These are phyloP conservation scores for Cryptosporidium muris DNA, from an alignment of 169 alveolate species.

Conservation along the genomic window DNA sequence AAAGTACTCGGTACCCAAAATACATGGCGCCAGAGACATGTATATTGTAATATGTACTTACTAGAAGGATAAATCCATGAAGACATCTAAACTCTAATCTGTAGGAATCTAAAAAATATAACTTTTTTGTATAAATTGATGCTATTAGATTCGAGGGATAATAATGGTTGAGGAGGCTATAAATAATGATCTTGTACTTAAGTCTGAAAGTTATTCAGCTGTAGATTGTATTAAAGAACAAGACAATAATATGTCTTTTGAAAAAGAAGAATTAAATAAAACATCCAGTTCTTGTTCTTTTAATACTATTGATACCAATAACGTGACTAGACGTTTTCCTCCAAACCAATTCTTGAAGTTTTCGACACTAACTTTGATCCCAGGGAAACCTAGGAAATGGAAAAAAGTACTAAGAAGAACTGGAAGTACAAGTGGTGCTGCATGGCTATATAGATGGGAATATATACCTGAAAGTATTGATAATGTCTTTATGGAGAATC, in stretches of 20 bases:
- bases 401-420: conserved; percentile 59
- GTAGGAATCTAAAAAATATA: too few species aligned
- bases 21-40: too few species aligned
- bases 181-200: neutral
- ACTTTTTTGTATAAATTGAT: too few species aligned
- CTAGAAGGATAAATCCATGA: too few species aligned
- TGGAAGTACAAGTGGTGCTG: conserved; percentile 60
- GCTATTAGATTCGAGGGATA: too few species aligned
- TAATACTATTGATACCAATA: neutral
- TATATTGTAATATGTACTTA: too few species aligned
- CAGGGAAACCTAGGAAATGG: conserved; percentile 68
- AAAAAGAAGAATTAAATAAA: neutral
- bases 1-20: too few species aligned
- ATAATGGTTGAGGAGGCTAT: neutral
- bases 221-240: neutral
- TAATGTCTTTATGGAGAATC: conserved; percentile 52
- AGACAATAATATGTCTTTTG: neutral
- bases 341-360: conserved; percentile 66
- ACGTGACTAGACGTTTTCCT: conserved; percentile 54
- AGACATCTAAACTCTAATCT: too few species aligned
- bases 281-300: conserved; percentile 3
- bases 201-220: neutral
- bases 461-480: conserved; percentile 61
- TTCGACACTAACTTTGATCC: conserved; percentile 34
- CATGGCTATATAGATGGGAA: conserved; percentile 70